Evolutionary conservation across 2,329 filamentous ascomycete genomes (phyloP).

Genomic region (Exophiala mesophila): DNA sequence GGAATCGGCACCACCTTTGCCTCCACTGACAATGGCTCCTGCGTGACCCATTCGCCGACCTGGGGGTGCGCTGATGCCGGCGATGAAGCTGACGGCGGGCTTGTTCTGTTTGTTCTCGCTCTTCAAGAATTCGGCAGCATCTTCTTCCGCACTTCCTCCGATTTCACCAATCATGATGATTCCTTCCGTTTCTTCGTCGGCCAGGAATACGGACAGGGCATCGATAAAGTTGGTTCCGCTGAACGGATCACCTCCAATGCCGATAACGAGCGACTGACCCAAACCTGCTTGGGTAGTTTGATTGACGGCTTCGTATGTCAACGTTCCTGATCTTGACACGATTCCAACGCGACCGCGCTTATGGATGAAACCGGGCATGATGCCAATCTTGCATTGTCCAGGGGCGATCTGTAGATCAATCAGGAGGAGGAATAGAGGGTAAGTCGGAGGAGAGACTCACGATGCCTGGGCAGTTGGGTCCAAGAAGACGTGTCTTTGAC

Average conservation of each 20-base stretch:
- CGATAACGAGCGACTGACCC: slow-evolving; percentile 95
- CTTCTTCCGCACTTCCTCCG: slow-evolving; percentile 94
- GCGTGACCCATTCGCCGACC: slow-evolving; percentile 98
- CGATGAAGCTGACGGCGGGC: slow-evolving; percentile 97
- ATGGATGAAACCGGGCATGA: slow-evolving; percentile 99
- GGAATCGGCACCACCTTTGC: slow-evolving; percentile 95
- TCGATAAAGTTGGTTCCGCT: slow-evolving; percentile 99
- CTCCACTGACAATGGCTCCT: slow-evolving; percentile 94
- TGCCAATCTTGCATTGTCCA: slow-evolving; percentile 99
- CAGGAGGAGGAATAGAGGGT: too few relatives aligned
- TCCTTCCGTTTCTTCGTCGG: slow-evolving; percentile 93
- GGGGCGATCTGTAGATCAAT: slow-evolving; percentile 51
- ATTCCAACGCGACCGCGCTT: slow-evolving; percentile 98
- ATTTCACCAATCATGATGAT: slow-evolving; percentile 99
- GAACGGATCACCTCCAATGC: slow-evolving; percentile 98
- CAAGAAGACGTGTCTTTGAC: slow-evolving; percentile 91
- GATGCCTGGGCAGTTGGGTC: slow-evolving; percentile 97
- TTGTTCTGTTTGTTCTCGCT: slow-evolving; percentile 88
- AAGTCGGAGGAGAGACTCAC: too few relatives aligned
- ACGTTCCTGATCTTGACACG: slow-evolving; percentile 93
- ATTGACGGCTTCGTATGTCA: slow-evolving; percentile 99
- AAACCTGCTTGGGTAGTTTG: slow-evolving; percentile 96
- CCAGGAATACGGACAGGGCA: slow-evolving; percentile 93
- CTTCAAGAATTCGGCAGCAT: slow-evolving; percentile 93
- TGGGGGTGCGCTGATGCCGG: slow-evolving; percentile 93